Evolutionary conservation across 495 filamentous ascomycete genomes (phyloP).

Genomic region (Neurospora intermedia): DNA sequence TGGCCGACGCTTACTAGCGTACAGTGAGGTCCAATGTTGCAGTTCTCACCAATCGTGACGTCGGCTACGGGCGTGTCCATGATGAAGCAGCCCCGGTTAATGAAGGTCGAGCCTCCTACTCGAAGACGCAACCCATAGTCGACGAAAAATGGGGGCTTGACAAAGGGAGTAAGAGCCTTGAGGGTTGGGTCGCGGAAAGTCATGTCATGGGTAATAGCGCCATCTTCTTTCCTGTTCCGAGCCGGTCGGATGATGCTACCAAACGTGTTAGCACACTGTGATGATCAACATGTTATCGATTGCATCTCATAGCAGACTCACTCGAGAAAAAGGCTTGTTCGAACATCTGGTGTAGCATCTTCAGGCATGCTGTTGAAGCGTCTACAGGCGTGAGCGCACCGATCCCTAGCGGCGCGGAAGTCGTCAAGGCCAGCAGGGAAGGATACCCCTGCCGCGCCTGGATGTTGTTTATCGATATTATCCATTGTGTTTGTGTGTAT

Average conservation of each 20-base stretch:
- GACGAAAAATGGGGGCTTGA: constrained; percentile 25
- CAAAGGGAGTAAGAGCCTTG: constrained; percentile 21
- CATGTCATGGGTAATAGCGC: constrained; percentile 22
- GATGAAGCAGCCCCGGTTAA: constrained; percentile 27
- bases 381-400: constrained; percentile 23
- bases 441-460: constrained; percentile 4
- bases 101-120: constrained; percentile 24
- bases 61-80: constrained; percentile 29
- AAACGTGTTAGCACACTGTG: background rate
- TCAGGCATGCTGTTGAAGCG: constrained; percentile 25
- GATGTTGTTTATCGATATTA: constrained; percentile 1
- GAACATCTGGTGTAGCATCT: constrained; percentile 18
- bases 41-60: constrained; percentile 22
- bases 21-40: constrained; percentile 27
- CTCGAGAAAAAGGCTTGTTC: constrained; percentile 24
- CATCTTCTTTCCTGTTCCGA: constrained; percentile 16
- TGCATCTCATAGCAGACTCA: constrained; percentile 6
- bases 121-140: constrained; percentile 26
- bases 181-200: constrained; percentile 21
- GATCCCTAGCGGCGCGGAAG: constrained; percentile 22
- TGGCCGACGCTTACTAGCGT: constrained; percentile 19
- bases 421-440: constrained; percentile 27
- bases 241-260: constrained; percentile 23
- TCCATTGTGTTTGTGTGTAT: background rate
- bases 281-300: background rate